Conservation (phyloP, 176 grass and related monocot genomes). For the Saccharum officinarum region DNA sequence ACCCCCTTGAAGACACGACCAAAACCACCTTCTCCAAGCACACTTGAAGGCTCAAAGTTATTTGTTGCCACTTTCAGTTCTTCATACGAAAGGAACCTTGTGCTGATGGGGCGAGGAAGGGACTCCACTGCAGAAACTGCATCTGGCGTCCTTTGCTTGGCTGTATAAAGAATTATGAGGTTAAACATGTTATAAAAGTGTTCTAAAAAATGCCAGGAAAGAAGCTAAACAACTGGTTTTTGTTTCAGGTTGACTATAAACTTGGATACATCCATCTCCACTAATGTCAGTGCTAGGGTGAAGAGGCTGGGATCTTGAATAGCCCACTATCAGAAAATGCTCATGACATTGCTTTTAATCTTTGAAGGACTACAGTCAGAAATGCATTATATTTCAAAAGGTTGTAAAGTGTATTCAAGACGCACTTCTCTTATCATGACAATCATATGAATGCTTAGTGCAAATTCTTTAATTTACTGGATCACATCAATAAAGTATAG, state of each 20-base stretch:
- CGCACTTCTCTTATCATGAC: constrained; percentile 12
- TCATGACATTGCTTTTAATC: not conserved
- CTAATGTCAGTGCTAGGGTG: not conserved
- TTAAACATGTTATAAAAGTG: constrained; percentile 7
- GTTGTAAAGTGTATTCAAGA: not conserved
- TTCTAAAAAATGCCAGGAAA: constrained; percentile 2
- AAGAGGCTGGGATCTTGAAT: not conserved
- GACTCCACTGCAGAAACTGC: constrained; percentile 76
- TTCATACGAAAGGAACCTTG: constrained; percentile 83
- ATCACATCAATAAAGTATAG: not conserved
- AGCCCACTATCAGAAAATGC: not conserved
- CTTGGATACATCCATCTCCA: not conserved
- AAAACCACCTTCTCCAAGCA: constrained; percentile 98
- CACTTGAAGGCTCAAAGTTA: constrained; percentile 75
- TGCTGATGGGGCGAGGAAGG: constrained; percentile 77
- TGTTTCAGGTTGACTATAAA: constrained; percentile 18
- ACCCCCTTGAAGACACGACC: constrained; percentile 90
- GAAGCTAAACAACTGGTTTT: constrained; percentile 8
- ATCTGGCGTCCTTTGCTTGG: constrained; percentile 66
- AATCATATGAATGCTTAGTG: constrained; percentile 17
- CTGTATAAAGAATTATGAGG: constrained; percentile 41
- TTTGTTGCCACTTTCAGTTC: constrained; percentile 95
- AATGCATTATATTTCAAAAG: constrained; percentile 33
- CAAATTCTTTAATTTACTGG: not conserved
- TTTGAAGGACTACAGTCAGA: constrained; percentile 19